Evolutionary conservation across 371 early-diverging fungal species (phyloP).

Genomic region (Apophysomyces sp.): DNA sequence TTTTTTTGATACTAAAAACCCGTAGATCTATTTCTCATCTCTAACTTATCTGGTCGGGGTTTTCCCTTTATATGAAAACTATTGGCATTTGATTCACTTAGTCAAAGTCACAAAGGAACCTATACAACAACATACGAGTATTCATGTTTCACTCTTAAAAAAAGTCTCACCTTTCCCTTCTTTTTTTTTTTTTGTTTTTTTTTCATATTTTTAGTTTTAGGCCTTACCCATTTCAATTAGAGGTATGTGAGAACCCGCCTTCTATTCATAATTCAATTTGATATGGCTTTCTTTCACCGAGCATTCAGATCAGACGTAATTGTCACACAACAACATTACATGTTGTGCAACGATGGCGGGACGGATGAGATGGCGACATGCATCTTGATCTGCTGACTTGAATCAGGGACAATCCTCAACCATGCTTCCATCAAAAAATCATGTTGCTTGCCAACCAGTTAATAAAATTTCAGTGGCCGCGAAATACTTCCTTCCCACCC

Average conservation of each 20-base stretch:
- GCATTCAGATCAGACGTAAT: background rate
- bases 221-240: too few species aligned
- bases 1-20: background rate
- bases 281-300: background rate
- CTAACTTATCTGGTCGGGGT: background rate
- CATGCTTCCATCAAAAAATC: too few species aligned
- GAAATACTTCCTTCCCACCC: too few species aligned
- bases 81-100: background rate
- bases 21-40: background rate
- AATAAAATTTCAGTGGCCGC: too few species aligned
- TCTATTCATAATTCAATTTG: background rate
- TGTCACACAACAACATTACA: background rate
- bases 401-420: too few species aligned
- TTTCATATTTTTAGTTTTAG: too few species aligned
- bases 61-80: background rate
- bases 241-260: background rate
- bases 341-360: constrained; percentile 1
- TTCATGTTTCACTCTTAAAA: background rate
- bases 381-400: background rate
- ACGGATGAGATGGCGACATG: background rate
- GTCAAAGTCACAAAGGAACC: background rate
- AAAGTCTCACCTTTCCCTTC: too few species aligned
- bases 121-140: background rate
- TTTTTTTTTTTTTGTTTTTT: too few species aligned
- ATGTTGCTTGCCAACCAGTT: too few species aligned